Base-by-base conservation (phyloP, 257 asterid genomes). In the Eustoma russellianum region DNA sequence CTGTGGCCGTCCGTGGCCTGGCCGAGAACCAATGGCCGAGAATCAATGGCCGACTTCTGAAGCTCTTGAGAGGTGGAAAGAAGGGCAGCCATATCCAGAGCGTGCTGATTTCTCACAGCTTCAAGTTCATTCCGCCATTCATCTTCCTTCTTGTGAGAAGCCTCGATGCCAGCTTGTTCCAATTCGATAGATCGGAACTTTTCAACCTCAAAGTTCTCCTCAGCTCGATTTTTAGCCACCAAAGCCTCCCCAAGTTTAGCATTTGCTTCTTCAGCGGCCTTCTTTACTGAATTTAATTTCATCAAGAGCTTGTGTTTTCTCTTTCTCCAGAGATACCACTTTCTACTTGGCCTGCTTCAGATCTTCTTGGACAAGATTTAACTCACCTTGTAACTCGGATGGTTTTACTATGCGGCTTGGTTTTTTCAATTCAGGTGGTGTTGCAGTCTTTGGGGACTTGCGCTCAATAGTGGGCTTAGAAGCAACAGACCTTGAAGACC, bases 141-240 rank as follows among this genome's bases (percentile, higher is more conserved):
- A 34, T 77, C 94, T 57, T 85, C 94, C 70, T 85, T 88, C 80
- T 65, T 83, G 69, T 83, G 90, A 64, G 81, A 71, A 33, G 88
- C 79, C 71, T 92, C 97, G 16, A 92, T 88, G 58, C 94, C 88
- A 14, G 86, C 86, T 66, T 92, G 95, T 68, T 91, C 95, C 86
- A 88, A 67, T 76, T 92, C 97, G 48, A 88, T 77, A n/a, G 94
- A 89, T 48, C 88, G 79, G 53, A 92, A 92, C 63, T 77, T 88
- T 64, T 92, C 97, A 33, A 92, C 79, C 77, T 92, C 99, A 3
- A 93, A 77, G 71, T 63, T 55, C 65, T 85, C 97, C 70, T 88
- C 95, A 1, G 95, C 95, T 63, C 82, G 86, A 54, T 83, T 92
- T 63, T 72, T 93, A 50, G 95, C 92, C 66, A 75, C 68, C 77